Evolutionary conservation across 176 grass and related monocot species (phyloP).

Genomic region (Puya raimondii): DNA sequence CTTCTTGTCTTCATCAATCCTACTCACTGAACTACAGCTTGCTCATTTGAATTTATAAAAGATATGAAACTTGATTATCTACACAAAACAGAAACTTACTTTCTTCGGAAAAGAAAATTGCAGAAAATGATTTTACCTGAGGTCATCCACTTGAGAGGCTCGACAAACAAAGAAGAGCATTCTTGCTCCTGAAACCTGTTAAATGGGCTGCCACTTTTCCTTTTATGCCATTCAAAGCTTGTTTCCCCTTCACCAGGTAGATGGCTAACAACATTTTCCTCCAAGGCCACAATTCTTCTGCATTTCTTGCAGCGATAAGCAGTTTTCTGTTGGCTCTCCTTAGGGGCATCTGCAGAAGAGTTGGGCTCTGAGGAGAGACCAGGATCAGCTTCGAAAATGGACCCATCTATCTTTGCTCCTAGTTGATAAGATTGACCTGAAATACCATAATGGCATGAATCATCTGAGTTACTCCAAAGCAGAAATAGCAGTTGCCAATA

Average conservation of each 20-base stretch:
- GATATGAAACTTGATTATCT: background rate
- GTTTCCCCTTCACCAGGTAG: constrained; percentile 57
- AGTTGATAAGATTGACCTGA: constrained; percentile 61
- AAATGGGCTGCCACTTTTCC: constrained; percentile 27
- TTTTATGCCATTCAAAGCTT: constrained; percentile 67
- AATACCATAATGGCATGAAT: background rate
- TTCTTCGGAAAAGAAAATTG: background rate
- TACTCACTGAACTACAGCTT: no score
- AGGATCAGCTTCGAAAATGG: constrained; percentile 72
- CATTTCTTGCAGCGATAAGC: constrained; percentile 89
- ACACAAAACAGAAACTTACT: background rate
- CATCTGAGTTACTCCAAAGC: background rate
- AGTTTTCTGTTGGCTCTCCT: constrained; percentile 25
- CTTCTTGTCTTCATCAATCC: no score
- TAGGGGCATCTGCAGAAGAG: constrained; percentile 14
- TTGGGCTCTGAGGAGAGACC: constrained; percentile 33
- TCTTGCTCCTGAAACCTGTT: constrained; percentile 45
- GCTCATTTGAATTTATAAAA: background rate
- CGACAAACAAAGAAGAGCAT: constrained; percentile 77
- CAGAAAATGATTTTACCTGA: constrained; percentile 32
- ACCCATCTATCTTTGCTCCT: constrained; percentile 56
- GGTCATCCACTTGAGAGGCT: constrained; percentile 98
- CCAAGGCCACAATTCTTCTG: constrained; percentile 57
- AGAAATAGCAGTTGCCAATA: background rate
- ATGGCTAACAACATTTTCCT: constrained; percentile 73